Base-by-base conservation (phyloP, 495 filamentous ascomycete species). In the Talaromyces ruber region DNA sequence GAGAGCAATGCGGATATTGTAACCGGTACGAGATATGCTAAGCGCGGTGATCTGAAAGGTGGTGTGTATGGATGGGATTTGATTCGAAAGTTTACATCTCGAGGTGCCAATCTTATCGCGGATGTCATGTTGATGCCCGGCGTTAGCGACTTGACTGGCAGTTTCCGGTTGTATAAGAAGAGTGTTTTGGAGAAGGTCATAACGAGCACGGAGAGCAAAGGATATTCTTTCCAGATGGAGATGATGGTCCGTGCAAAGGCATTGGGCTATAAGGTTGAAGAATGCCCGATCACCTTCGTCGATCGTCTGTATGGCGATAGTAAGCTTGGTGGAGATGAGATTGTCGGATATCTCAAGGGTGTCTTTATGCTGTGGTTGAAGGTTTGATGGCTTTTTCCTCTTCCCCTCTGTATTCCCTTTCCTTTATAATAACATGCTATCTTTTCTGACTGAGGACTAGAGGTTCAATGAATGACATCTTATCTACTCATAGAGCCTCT, bases 141-240 rank as follows among this genome's bases (percentile, higher is more conserved):
- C n/a, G 94, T 98, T 16, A 94, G 90, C 68, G 94, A 98, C 71
- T 74, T 98, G 72, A 98, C 94, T 59, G 94, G 94, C 26, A 93
- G 88, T 68, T 98, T 97, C 75, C 78, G 94, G 59, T 70, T 98
- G 73, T 98, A 98, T 72, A 97, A 96, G 86, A 90, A 88, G 79
- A 76, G 76, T 56, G 90, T 97, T 63, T 76, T 98, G 67, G 83
- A 97, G 75, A 90, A 90, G 79, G 90, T 97, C 57, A 96, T 83
- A 65, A 77, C 79, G 69, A 88, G 85, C 70, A 97, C 92, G 45
- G 87, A 95, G 76, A 93, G 90, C 67, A 93, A 97, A 74, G 94
- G 94, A 16, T 98, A 97, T 71, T 93, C 90, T 26, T 98, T 98
- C 81, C 94, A 98, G 85, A 98, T 98, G 94, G 94, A 97, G 81